These are phyloP conservation scores for Catenaria anguillulae DNA, from an alignment of 371 early-diverging fungal genomes.

Conservation along the genomic window DNA sequence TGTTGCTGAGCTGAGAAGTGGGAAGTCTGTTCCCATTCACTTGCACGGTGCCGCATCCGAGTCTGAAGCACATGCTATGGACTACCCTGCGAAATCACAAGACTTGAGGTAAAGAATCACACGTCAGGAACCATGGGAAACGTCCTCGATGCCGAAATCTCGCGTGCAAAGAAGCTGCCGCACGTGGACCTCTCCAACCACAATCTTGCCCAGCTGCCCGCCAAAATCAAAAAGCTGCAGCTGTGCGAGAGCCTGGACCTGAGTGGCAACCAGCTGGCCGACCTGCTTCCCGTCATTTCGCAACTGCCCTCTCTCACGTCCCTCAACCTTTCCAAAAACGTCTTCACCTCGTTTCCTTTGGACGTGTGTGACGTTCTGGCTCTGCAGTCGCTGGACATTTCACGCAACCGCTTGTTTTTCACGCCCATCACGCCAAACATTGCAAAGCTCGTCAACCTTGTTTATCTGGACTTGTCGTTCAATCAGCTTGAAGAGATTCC, in stretches of 20 bases:
- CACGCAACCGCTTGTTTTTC: constrained; percentile 25
- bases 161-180: not conserved
- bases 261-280: not conserved
- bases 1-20: no score
- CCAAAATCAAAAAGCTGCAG: not conserved
- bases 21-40: no score
- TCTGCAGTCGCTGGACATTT: constrained; percentile 1
- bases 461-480: constrained; percentile 15
- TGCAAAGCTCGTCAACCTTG: constrained; percentile 18
- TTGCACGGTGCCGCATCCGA: no score
- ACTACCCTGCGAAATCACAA: no score
- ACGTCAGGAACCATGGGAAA: constrained; percentile 7
- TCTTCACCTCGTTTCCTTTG: constrained; percentile 24
- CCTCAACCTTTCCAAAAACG: constrained; percentile 21
- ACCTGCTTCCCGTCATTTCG: not conserved
- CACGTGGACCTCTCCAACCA: not conserved
- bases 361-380: constrained; percentile 5
- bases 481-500: constrained; percentile 24
- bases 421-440: constrained; percentile 22
- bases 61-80: no score
- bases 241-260: not conserved
- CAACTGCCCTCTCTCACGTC: not conserved
- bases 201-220: not conserved
- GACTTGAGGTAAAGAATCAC: no score
- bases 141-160: not conserved